Conservation (phyloP, 2,329 filamentous ascomycete species). For the Epichloe elymi region DNA sequence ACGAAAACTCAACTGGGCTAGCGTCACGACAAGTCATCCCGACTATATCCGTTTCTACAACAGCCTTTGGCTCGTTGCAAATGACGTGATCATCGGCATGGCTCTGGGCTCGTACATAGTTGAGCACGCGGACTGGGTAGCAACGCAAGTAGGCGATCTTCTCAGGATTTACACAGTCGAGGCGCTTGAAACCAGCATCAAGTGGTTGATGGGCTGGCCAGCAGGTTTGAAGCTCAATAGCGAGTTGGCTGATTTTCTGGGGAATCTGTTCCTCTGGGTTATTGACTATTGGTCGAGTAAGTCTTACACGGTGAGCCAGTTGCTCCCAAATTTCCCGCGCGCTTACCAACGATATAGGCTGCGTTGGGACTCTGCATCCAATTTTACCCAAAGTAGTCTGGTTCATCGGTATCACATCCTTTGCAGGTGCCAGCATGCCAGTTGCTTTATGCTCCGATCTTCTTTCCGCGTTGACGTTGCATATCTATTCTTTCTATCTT, state of each 20-base stretch:
- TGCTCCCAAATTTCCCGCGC: slow-evolving; percentile 7
- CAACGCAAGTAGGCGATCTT: slow-evolving; percentile 61
- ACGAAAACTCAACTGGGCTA: slow-evolving; percentile 85
- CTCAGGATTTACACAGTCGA: slow-evolving; percentile 76
- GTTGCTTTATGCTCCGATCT: slow-evolving; percentile 93
- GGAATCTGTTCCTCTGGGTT: slow-evolving; percentile 94
- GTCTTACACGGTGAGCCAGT: slow-evolving; percentile 11
- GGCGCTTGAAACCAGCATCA: slow-evolving; percentile 76
- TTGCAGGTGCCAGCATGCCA: slow-evolving; percentile 92
- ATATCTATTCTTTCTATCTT: slow-evolving; percentile 97
- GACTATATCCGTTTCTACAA: slow-evolving; percentile 99
- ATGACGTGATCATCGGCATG: slow-evolving; percentile 97
- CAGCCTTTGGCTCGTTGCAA: slow-evolving; percentile 93
- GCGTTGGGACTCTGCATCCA: slow-evolving; percentile 64
- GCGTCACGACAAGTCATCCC: slow-evolving; percentile 85
- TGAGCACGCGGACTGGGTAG: slow-evolving; percentile 80
- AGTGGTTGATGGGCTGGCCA: slow-evolving; percentile 92
- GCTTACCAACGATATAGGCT: slow-evolving; percentile 36
- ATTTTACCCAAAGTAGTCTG: slow-evolving; percentile 77
- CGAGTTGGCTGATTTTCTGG: slow-evolving; percentile 84
- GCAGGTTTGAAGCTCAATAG: slow-evolving; percentile 91
- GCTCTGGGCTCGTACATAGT: slow-evolving; percentile 94
- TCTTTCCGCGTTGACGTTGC: slow-evolving; percentile 77
- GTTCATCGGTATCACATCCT: slow-evolving; percentile 87
- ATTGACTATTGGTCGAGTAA: slow-evolving; percentile 93